Evolutionary conservation across 148 eudicot genomes (phyloP).

Genomic region (Pouteria glomerata): DNA sequence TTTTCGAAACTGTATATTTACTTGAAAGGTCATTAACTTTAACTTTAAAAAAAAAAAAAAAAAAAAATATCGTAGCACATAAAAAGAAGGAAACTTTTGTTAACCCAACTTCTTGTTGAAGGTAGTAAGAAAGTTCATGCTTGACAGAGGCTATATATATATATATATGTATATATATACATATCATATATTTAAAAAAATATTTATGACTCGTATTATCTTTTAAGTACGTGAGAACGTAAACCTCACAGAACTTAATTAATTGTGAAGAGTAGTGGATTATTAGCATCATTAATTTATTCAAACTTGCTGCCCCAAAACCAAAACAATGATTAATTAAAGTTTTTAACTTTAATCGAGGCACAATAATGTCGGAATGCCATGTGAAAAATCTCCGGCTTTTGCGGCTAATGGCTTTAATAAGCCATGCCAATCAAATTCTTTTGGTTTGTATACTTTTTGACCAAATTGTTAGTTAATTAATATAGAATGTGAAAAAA

Average conservation of each 20-base stretch:
- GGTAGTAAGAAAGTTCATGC: too few relatives aligned
- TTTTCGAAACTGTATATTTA: not conserved
- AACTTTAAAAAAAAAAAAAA: not conserved
- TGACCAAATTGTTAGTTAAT: constrained; percentile 2
- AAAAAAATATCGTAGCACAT: too few relatives aligned
- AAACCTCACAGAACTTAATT: not conserved
- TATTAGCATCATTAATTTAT: not conserved
- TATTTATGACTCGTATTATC: too few relatives aligned
- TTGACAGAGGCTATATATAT: too few relatives aligned
- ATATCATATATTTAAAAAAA: too few relatives aligned
- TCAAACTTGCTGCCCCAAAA: not conserved
- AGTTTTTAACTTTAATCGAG: constrained; percentile 1
- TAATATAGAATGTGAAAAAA: not conserved
- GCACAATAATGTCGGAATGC: constrained; percentile 10
- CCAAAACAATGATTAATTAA: not conserved
- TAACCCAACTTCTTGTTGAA: too few relatives aligned
- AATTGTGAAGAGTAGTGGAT: not conserved
- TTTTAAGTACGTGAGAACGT: not conserved
- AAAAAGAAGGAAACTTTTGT: too few relatives aligned
- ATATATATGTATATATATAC: too few relatives aligned
- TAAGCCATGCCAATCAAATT: constrained; percentile 17
- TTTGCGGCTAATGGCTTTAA: constrained; percentile 36
- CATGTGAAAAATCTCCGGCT: constrained; percentile 30
- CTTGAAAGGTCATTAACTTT: not conserved
- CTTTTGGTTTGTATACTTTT: constrained; percentile 10